These are phyloP conservation scores for Botrytis cinerea DNA, from an alignment of 2,329 filamentous ascomycete genomes.

Conservation along the genomic window DNA sequence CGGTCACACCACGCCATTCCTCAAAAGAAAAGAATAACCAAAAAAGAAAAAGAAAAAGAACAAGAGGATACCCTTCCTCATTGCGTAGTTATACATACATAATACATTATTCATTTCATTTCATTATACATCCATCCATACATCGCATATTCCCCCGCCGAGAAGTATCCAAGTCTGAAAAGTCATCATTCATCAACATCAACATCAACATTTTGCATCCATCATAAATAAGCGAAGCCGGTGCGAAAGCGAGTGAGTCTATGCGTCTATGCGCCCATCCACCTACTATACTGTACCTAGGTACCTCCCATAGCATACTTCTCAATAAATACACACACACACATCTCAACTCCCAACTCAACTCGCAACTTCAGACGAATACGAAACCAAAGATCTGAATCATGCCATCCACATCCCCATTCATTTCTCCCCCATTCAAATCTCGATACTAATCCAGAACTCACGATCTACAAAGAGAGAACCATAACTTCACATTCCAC, in stretches of 20 bases:
- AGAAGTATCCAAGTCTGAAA: not conserved
- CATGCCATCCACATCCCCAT: not conserved
- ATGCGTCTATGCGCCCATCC: not conserved
- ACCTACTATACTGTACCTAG: not conserved
- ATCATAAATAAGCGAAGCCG: not conserved
- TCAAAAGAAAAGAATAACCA: not conserved
- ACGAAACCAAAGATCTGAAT: not conserved
- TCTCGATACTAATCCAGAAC: not conserved
- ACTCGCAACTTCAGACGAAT: not conserved
- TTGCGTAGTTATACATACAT: too few relatives aligned
- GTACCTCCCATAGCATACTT: too few relatives aligned
- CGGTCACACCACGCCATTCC: not conserved
- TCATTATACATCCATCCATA: too few relatives aligned
- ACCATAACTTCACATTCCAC: too few relatives aligned
- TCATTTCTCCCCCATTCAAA: not conserved
- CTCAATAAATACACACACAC: not conserved
- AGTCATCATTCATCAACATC: not conserved
- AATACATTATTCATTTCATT: too few relatives aligned
- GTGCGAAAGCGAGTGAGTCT: not conserved
- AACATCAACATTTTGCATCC: too few relatives aligned
- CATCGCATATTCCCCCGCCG: not conserved
- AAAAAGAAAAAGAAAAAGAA: not conserved
- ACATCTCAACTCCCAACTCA: not conserved
- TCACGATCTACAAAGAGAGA: not conserved
- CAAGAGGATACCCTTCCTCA: too few relatives aligned